Conservation (phyloP, 495 filamentous ascomycete genomes). For the Polyplosphaeria fusca region DNA sequence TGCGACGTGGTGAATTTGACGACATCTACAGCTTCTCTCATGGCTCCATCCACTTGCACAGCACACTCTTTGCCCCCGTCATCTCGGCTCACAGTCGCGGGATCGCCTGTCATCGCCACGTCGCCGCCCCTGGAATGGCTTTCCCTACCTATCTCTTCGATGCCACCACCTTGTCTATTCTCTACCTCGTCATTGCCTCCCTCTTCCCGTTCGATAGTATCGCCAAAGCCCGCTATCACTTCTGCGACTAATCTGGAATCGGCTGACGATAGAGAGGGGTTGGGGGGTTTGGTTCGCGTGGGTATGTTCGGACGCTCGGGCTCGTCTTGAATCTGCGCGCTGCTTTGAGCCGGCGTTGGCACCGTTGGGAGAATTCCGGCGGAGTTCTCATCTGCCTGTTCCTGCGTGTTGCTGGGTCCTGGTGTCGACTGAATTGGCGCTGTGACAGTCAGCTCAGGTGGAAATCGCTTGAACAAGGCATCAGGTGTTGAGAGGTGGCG, state of each 20-base stretch:
- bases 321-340: too few species aligned
- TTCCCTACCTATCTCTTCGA: not conserved
- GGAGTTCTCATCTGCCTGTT: too few species aligned
- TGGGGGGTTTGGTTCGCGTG: too few species aligned
- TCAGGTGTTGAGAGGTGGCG: too few species aligned
- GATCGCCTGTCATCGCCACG: not conserved
- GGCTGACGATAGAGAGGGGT: constrained; percentile 6
- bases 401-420: too few species aligned
- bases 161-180: not conserved
- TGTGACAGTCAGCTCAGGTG: too few species aligned
- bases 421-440: too few species aligned
- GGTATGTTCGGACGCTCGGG: too few species aligned
- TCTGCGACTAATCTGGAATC: not conserved
- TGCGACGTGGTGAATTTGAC: not conserved
- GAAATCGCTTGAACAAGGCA: too few species aligned
- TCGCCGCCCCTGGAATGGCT: not conserved
- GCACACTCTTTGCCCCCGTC: not conserved
- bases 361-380: too few species aligned
- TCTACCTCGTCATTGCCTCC: not conserved
- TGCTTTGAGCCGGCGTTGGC: too few species aligned
- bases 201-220: not conserved
- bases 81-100: not conserved
- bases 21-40: constrained; percentile 1
- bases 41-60: not conserved
- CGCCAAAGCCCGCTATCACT: not conserved